Base-by-base conservation (phyloP, 805 yeast genomes). In the Monosporozyma servazzii region DNA sequence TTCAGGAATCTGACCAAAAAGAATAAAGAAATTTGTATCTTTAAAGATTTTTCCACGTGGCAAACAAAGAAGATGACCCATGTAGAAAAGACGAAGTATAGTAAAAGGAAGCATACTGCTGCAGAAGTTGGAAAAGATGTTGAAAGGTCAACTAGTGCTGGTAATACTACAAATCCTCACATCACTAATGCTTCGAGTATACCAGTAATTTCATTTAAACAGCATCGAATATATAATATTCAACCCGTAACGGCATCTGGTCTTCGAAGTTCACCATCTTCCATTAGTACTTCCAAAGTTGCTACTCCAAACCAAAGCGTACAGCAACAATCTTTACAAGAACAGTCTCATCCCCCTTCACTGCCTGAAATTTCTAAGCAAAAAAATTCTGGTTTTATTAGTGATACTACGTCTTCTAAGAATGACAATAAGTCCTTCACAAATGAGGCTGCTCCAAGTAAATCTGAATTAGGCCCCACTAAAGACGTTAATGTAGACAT, bases 1-100 rank as follows among this genome's bases (percentile, higher is more conserved):
- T 63, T 68, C 48, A 65, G 65, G 51, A 65, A 65, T 47, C 48
- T 67, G 30, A 61, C 63, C 5, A 63, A 61, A 50, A 57, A 60
- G 42, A 57, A 60, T 43, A 56, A 60, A 33, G 67, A 64, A 47
- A 65, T 66, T 6, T 65, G 69, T 49, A 65, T 66, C 15, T 66
- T 65, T 45, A 56, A 58, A 36, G 60, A 65, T 47, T 65, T 64
- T 43, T 55, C 59, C n/a, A 61, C 51, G 39, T 66, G 70, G 70
- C 46, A 61, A 13, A 60, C 65, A 3, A 55, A 62, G 39, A 58
- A 56, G 21, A 63, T 66, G 58, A 53, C 64, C 4, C 67, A 65
- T 11, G 67, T 60, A 5, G 68, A 65, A 41, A 66, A 62, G 50
- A 53, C 48, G 18, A 62, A 61, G 45, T 65, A 63, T 47, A 65